Evolutionary conservation across 441 rosid genomes (phyloP), one percentile per base, ranked within the genome.

Genomic region (Erodium trifolium): DNA sequence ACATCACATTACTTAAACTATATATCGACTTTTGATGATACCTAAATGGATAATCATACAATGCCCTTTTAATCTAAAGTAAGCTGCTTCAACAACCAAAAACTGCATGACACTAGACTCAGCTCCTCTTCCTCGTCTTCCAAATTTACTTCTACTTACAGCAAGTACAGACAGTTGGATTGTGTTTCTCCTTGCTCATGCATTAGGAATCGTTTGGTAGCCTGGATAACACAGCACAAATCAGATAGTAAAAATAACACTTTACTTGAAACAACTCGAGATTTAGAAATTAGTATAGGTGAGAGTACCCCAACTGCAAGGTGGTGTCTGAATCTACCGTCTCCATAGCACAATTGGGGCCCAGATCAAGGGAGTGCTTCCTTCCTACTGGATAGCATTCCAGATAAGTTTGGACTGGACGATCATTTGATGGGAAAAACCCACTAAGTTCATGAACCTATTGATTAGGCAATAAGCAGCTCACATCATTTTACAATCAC

Each of bases 401-500:
- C 23, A 82, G 80, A 74, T 78, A 85, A 59, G 87, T 23, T 17
- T 84, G 87, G 62, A 76, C 74, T 29, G 82, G 75, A 31, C 53
- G 85, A 66, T 73, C 83, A 49, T 73, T 75, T 19, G 88, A 71
- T 0, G 92, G 89, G 39, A 85, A 79, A 74, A 87, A 83, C 55
- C 91, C 89, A 70, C 84, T 84, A 63, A 91, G 94, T 79, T 91
- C 97, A 67, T 89, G 85, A 60, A 93, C 84, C 98, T 93, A 23
- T 23, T 23, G 1, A 23, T 23, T 23, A 23, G 27, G 73, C 66
- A 67, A 75, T 12, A 10, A n/a, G 51, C 51, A 45, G 51, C 1
- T n/a, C 51, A 45, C 3, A 45, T 3, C 13, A 9, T 45, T 45
- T 55, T 67, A 60, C 55, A 34, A 35, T 23, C 2, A 43, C 34